Base-by-base conservation (phyloP, 768 basidiomycete species). In the Calocybe gangraenosa region DNA sequence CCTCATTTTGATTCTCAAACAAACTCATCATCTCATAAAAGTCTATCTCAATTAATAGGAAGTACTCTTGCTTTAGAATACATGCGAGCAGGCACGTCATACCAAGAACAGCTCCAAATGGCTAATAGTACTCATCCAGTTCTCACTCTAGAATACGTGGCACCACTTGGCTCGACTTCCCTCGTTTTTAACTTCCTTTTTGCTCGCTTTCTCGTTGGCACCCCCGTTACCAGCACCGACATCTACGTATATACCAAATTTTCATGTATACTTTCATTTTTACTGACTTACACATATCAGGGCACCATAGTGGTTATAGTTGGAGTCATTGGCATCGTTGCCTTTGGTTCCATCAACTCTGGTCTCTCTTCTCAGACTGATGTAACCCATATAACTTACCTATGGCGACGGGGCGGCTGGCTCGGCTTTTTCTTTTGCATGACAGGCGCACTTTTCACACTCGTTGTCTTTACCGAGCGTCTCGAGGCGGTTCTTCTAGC, bases 101-200 rank as follows among this genome's bases (percentile, higher is more conserved):
- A 53, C 31, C 20, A 18, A 20, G 4, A 9, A 22, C 31, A 20
- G n/a, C 25, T 34, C 14, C 7, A 42, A 4, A 37, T 2, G 19
- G 7, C 30, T 42, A 42, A 45, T n/a, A n/a, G n/a, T n/a, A n/a
- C n/a, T n/a, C n/a, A n/a, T 48, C 2, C 21, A 28, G 19, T 42
- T 6, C 58, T 48, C 45, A 18, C 21, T 46, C 13, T 65, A 81
- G 90, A 95, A 79, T 97, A 96, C 63, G 94, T 98, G 45, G 95
- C 95, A 1, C 94, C 94, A 2, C 76, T 98, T 3, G 94, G 95
- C 11, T 92, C 91, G 0, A 87, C 92, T 9, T 89, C 92, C 10
- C 80, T 98, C 50, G 82, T 98, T 45, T 97, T 98, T 72, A 98
- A 98, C 63, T 94, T 96, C 61, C 72, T 96, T 30, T 95, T 96